Conservation (phyloP, 2,329 filamentous ascomycete genomes). For the Penicillium sp. region DNA sequence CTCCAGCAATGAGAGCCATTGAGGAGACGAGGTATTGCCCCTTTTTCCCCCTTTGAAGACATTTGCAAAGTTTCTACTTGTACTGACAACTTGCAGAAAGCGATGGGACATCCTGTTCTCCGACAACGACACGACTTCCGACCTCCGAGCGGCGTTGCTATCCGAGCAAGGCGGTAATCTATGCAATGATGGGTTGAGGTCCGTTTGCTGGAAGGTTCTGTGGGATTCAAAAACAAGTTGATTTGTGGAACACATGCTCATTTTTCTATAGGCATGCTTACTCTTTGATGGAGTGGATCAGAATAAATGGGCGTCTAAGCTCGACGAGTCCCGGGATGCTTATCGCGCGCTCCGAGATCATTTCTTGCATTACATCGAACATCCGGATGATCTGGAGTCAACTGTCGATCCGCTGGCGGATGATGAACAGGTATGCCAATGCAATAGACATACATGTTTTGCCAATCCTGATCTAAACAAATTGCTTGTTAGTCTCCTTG, state of each 20-base stretch:
- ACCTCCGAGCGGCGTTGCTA: constrained; percentile 64
- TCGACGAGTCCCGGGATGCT: constrained; percentile 68
- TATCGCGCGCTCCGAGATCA: constrained; percentile 72
- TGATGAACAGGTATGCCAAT: constrained; percentile 61
- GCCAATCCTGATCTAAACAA: constrained; percentile 26
- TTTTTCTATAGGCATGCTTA: constrained; percentile 65
- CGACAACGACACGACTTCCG: constrained; percentile 55
- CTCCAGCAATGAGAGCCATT: constrained; percentile 52
- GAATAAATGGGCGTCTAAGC: constrained; percentile 65
- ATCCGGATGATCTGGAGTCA: constrained; percentile 76
- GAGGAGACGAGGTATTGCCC: constrained; percentile 52
- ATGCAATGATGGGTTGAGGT: constrained; percentile 72
- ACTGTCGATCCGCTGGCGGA: constrained; percentile 82
- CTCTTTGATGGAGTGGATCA: constrained; percentile 68
- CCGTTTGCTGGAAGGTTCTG: constrained; percentile 84
- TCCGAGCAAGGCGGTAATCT: constrained; percentile 60
- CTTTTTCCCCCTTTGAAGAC: neutral
- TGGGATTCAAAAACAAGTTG: constrained; percentile 2
- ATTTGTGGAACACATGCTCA: constrained; percentile 21
- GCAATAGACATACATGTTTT: neutral
- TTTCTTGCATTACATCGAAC: constrained; percentile 77
- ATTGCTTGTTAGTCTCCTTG: constrained; percentile 70
- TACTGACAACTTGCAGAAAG: constrained; percentile 47
- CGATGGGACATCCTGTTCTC: constrained; percentile 66
- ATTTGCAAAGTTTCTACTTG: neutral